Evolutionary conservation across 257 asterid species (phyloP).

Genomic region (Datura wrightii): DNA sequence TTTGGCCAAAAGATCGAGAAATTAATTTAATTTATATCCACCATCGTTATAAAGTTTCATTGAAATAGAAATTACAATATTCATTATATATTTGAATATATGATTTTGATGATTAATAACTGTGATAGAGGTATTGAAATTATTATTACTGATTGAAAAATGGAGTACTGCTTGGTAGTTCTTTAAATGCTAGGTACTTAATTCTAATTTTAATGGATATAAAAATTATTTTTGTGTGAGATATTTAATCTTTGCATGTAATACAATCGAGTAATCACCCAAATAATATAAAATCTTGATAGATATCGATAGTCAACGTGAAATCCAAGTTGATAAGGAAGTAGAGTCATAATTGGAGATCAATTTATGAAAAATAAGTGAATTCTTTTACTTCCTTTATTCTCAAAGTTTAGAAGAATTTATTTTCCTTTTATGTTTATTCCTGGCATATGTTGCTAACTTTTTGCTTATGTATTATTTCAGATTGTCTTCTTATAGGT

Average conservation of each 20-base stretch:
- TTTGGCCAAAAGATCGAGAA: too few relatives aligned
- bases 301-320: neutral
- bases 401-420: neutral
- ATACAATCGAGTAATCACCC: neutral
- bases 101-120: neutral
- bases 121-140: neutral
- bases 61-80: neutral
- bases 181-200: neutral
- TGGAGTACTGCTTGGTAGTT: neutral
- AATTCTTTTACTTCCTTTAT: neutral
- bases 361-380: neutral
- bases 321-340: neutral
- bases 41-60: neutral
- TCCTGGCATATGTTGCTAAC: too few relatives aligned
- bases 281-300: neutral
- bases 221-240: neutral
- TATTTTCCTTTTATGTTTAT: too few relatives aligned
- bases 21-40: neutral
- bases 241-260: neutral
- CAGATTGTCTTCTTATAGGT: too few relatives aligned
- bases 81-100: neutral
- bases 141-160: neutral
- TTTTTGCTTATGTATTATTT: too few relatives aligned
- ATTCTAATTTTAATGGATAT: too few relatives aligned
- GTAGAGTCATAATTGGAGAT: neutral